Conservation (phyloP, 306 rosid species). For the Vigna hirtella region DNA sequence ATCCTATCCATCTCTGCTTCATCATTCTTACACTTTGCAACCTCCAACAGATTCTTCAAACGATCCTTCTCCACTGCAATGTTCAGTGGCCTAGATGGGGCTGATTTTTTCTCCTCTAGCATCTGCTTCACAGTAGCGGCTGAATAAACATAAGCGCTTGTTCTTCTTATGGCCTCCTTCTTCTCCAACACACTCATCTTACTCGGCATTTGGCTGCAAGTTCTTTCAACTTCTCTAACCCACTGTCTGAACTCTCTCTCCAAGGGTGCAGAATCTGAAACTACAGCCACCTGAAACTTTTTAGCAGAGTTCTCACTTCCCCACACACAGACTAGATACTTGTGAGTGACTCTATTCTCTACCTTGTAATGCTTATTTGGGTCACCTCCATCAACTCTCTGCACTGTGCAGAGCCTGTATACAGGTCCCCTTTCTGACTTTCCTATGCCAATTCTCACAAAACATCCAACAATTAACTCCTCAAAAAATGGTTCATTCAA, state of each 20-base stretch:
- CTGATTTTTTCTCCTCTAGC: constrained; percentile 64
- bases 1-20: constrained; percentile 55
- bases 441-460: constrained; percentile 72
- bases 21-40: constrained; percentile 55
- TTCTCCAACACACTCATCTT: constrained; percentile 54
- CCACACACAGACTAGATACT: constrained; percentile 64
- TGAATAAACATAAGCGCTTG: constrained; percentile 59
- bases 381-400: constrained; percentile 53
- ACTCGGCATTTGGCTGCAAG: constrained; percentile 58
- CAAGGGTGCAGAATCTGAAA: constrained; percentile 64
- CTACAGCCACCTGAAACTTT: constrained; percentile 60
- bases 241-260: constrained; percentile 66
- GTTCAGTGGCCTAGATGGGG: constrained; percentile 60
- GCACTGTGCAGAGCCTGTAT: constrained; percentile 68
- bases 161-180: constrained; percentile 60
- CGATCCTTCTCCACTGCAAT: constrained; percentile 70
- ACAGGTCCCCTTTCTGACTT: constrained; percentile 55
- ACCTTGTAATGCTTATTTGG: constrained; percentile 53
- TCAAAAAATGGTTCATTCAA: constrained; percentile 72
- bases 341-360: constrained; percentile 63
- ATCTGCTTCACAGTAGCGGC: constrained; percentile 69
- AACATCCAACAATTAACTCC: constrained; percentile 67
- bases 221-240: constrained; percentile 57
- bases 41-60: constrained; percentile 58
- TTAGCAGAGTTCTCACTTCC: constrained; percentile 65